These are phyloP conservation scores for Draba incana DNA, from an alignment of 345 rosid species.

Conservation along the genomic window DNA sequence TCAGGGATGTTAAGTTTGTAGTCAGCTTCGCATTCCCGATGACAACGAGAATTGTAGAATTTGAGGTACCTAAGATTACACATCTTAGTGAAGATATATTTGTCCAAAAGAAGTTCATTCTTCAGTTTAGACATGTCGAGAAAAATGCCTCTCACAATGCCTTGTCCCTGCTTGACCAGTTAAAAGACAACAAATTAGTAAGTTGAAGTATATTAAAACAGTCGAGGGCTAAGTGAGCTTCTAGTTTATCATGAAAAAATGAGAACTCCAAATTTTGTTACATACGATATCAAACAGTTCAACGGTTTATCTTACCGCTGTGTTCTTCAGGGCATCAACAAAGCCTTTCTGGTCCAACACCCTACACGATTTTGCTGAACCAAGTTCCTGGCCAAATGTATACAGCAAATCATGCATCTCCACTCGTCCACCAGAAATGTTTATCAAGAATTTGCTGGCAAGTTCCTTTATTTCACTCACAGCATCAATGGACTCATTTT, in stretches of 20 bases:
- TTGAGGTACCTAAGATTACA: constrained; percentile 38
- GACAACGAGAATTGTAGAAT: constrained; percentile 21
- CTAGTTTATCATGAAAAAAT: neutral
- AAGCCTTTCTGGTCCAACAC: neutral
- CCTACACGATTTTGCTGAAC: neutral
- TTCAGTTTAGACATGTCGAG: constrained; percentile 26
- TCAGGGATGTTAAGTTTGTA: constrained; percentile 5
- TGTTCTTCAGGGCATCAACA: neutral
- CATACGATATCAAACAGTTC: neutral
- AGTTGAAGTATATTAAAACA: neutral
- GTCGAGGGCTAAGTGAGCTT: neutral
- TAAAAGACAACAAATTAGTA: neutral
- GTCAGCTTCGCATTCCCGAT: neutral
- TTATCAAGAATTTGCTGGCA: constrained; percentile 36
- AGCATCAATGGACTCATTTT: neutral
- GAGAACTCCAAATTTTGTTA: neutral
- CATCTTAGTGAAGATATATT: constrained; percentile 24
- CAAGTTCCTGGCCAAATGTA: constrained; percentile 40
- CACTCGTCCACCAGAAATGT: constrained; percentile 1
- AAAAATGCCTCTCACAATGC: constrained; percentile 33
- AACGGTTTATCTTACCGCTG: constrained; percentile 8
- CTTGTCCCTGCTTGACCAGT: constrained; percentile 31
- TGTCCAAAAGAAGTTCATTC: neutral
- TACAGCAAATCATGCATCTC: constrained; percentile 44
- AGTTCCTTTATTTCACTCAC: constrained; percentile 28